Evolutionary conservation across 176 grass and related monocot species (phyloP).

Genomic region (Avena sativa): DNA sequence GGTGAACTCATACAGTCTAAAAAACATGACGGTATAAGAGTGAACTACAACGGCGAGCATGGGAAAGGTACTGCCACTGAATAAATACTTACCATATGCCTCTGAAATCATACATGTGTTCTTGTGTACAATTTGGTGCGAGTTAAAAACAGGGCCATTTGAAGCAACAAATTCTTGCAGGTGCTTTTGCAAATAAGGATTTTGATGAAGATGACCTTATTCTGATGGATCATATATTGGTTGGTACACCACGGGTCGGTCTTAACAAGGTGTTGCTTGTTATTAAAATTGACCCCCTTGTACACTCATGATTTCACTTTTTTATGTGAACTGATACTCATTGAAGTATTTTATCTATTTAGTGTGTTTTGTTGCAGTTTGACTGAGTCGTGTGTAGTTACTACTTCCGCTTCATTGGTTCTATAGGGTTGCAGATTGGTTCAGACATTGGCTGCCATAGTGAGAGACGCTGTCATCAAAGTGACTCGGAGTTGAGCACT

Average conservation of each 20-base stretch:
- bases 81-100: not conserved
- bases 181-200: constrained; percentile 72
- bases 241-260: constrained; percentile 70
- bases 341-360: constrained; percentile 34
- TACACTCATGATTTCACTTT: not conserved
- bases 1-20: constrained; percentile 58
- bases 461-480: constrained; percentile 40
- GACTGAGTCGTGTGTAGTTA: constrained; percentile 89
- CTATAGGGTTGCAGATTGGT: constrained; percentile 89
- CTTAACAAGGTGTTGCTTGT: constrained; percentile 78
- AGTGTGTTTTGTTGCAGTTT: constrained; percentile 61
- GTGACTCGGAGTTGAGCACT: constrained; percentile 45
- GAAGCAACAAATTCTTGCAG: constrained; percentile 47
- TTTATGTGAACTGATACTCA: constrained; percentile 1
- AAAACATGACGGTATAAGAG: constrained; percentile 65
- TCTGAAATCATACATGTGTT: not conserved
- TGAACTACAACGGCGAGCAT: constrained; percentile 62
- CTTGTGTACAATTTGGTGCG: not conserved
- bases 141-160: not conserved
- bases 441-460: constrained; percentile 39
- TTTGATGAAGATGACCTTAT: constrained; percentile 80
- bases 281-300: not conserved
- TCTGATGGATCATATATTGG: constrained; percentile 83
- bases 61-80: constrained; percentile 70
- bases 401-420: constrained; percentile 90